These are phyloP conservation scores for Actinomucor elegans DNA, from an alignment of 371 early-diverging fungal species.

Conservation along the genomic window DNA sequence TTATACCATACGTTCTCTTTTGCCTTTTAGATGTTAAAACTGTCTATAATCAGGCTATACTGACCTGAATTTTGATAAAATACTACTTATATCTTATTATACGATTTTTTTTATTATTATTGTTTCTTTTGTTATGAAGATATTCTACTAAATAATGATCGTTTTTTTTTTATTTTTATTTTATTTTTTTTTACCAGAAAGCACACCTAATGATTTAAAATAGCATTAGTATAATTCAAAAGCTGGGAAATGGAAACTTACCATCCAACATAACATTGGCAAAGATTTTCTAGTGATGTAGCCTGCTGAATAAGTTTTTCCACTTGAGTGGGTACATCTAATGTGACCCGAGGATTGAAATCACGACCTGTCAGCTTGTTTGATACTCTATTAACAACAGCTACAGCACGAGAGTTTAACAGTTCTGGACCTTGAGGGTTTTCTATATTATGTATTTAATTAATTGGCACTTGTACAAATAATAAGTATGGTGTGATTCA, in stretches of 20 bases:
- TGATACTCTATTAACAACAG: slow-evolving; percentile 62
- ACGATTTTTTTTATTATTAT: background rate
- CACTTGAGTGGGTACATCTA: slow-evolving; percentile 89
- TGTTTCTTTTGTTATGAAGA: background rate
- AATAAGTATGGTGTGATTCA: too few species aligned
- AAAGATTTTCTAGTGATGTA: slow-evolving; percentile 91
- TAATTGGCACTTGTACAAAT: too few species aligned
- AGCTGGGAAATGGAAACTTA: slow-evolving; percentile 44
- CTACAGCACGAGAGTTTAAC: slow-evolving; percentile 59
- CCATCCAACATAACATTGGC: slow-evolving; percentile 98
- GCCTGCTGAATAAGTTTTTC: slow-evolving; percentile 94
- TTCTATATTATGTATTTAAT: slow-evolving; percentile 28
- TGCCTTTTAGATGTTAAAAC: too few species aligned
- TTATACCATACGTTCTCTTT: too few species aligned
- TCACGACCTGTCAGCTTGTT: slow-evolving; percentile 92
- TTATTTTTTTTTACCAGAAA: slow-evolving; percentile 9
- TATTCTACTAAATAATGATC: background rate
- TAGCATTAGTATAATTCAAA: background rate
- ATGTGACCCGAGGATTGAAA: slow-evolving; percentile 80
- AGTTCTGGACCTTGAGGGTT: slow-evolving; percentile 48
- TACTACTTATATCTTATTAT: too few species aligned
- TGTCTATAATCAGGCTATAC: too few species aligned
- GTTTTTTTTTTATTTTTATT: too few species aligned
- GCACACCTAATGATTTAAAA: slow-evolving; percentile 18
- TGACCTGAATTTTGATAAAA: too few species aligned